Evolutionary conservation across 1,284 basidiomycete genomes (phyloP), one percentile per base, ranked within the genome.

Genomic region (Exobasidium rhododendri): DNA sequence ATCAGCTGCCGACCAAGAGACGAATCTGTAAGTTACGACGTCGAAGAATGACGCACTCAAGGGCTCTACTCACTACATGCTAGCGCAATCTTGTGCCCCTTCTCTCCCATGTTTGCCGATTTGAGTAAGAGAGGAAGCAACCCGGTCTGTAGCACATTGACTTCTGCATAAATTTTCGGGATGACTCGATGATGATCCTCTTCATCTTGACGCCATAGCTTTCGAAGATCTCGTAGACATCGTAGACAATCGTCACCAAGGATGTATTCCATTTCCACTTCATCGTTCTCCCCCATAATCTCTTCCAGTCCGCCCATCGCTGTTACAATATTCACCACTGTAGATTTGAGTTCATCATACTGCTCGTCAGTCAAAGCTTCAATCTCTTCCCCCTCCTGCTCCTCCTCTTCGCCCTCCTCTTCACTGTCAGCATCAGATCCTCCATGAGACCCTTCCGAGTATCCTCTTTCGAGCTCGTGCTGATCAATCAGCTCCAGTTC

Each of bases 251-350:
- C 77, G 46, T 77, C 68, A 40, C 78, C 77, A 6, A 76, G 63
- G 4, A 61, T 57, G 43, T 75, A 78, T 26, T 66, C 56, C 52
- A 50, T 35, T 26, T 63, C 58, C 11, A 71, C 28, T n/a, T 31
- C 45, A 1, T 59, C 64, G 22, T 68, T 62, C 1, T 52, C 45
- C 1, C 59, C 59, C 6, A 67, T 63, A 4, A 64, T 64, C 20
- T 77, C 73, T 59, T 78, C 76, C 57, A 76, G 69, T 13, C 74
- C 73, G 35, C 77, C 77, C 14, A 79, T 64, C 26, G 77, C 75
- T 29, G 73, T 67, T 63, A 69, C 71, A 30, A 79, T 69, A 55
- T 69, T 70, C 3, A 74, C 58, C 29, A 74, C 61, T 6, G 73
- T 73, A 10, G 66, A 66, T 40, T 67, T 65, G 24, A 74, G 67